These are phyloP conservation scores for Populus tremula DNA, from an alignment of 345 rosid species.

Conservation along the genomic window DNA sequence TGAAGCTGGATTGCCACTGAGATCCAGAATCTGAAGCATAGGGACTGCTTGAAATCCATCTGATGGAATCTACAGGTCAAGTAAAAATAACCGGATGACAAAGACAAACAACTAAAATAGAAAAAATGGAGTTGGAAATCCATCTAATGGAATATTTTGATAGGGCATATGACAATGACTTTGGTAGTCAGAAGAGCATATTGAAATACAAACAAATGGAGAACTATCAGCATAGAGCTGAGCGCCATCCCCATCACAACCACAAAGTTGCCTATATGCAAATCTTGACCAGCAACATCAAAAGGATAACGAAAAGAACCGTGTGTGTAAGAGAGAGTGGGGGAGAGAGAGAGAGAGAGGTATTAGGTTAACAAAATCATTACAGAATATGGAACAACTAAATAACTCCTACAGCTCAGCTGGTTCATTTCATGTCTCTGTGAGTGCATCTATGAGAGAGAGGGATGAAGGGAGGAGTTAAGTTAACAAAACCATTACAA, in stretches of 20 bases:
- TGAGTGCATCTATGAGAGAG: no score
- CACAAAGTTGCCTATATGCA: background rate
- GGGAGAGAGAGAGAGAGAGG: no score
- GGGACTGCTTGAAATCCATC: slow-evolving; percentile 74
- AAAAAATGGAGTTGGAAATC: background rate
- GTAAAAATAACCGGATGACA: slow-evolving; percentile 5
- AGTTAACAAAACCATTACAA: no score
- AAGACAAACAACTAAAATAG: background rate
- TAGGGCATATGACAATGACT: background rate
- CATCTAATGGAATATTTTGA: background rate
- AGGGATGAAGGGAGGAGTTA: no score
- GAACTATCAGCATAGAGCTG: background rate
- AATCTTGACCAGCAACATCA: background rate
- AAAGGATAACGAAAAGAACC: background rate
- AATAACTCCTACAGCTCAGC: background rate
- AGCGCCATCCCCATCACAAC: background rate
- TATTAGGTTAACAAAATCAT: no score
- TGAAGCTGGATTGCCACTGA: slow-evolving; percentile 69
- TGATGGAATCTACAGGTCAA: slow-evolving; percentile 54
- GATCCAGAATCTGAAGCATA: slow-evolving; percentile 70
- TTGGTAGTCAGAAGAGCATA: background rate
- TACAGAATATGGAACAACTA: no score
- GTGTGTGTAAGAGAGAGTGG: no score
- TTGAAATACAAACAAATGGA: background rate
- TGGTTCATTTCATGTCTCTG: background rate